Base-by-base conservation (phyloP, 441 rosid genomes). In the Arabidopsis lyrata region DNA sequence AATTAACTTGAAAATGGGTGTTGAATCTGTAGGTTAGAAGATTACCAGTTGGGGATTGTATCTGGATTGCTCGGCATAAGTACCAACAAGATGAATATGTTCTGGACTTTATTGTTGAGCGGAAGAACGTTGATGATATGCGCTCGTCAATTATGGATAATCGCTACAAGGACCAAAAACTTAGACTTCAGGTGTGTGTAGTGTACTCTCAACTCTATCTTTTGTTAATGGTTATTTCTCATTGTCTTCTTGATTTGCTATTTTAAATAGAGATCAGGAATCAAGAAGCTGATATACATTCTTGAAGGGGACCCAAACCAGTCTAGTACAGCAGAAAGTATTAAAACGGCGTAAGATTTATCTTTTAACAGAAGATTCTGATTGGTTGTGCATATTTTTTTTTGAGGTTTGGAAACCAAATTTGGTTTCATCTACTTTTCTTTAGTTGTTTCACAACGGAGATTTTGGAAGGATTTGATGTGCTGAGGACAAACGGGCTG, bases 371-470 rank as follows among this genome's bases (percentile, higher is more conserved):
- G 6, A 57, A 15, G n/a, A 12, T 49, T 39, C 9, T 58, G 49
- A 29, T 64, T 52, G 41, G 52, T 72, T 59, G n/a, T 71, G 52
- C 49, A 49, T 48, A 2, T 36, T 4, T 4, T 63, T 57, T 39
- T 64, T 39, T n/a, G 62, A 77, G 62, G 3, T 41, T 32, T 22
- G 42, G n/a, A 0, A 64, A 64, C 54, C 42, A 63, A 54, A 36
- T 5, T 71, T 29, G 31, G 4, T 3, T 36, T 34, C 32, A 29
- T 29, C 31, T 29, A 29, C 57, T 36, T 50, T 59, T 55, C 55
- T 60, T 83, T 89, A 92, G 99, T 59, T 95, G 99, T 79, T 87
- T 95, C 79, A 95, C 97, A 6, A 95, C 95, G 8, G 99, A 95
- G 86, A 92, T 95, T 72, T 83, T 92, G 77, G 97, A 92, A 75